phyloP scores from a whole-genome alignment of 345 rosid genomes.

The Clarkia xantiana region DNA sequence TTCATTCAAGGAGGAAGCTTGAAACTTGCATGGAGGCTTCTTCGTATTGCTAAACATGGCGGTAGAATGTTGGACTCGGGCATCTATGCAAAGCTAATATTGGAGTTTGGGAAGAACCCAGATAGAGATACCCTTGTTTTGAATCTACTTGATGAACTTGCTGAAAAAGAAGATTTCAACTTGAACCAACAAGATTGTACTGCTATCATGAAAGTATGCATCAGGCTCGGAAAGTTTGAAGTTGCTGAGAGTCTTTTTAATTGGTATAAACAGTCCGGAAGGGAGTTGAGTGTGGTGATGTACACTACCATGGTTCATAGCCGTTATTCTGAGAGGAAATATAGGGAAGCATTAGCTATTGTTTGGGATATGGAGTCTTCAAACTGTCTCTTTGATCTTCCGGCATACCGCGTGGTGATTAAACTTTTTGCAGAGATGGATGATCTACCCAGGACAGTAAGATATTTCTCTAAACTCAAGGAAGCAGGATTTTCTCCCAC shows the following conservation, averaged over 20 bases:
- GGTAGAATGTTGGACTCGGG: constrained; percentile 51
- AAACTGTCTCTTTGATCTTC: constrained; percentile 63
- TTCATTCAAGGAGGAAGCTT: constrained; percentile 54
- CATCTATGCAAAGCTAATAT: constrained; percentile 51
- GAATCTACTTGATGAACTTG: constrained; percentile 45
- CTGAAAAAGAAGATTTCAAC: constrained; percentile 47
- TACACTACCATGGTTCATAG: constrained; percentile 78
- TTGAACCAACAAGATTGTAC: constrained; percentile 67
- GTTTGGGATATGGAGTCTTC: constrained; percentile 87
- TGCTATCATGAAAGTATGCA: constrained; percentile 71
- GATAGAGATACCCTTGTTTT: constrained; percentile 39
- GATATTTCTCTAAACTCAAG: constrained; percentile 70
- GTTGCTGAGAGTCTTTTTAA: constrained; percentile 45
- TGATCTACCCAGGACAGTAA: constrained; percentile 57
- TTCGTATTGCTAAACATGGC: constrained; percentile 30
- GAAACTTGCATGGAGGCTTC: constrained; percentile 55
- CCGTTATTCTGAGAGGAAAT: constrained; percentile 37
- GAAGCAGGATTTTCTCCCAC: constrained; percentile 77
- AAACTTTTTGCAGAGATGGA: constrained; percentile 57
- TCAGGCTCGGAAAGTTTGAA: constrained; percentile 40
- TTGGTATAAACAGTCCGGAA: constrained; percentile 52
- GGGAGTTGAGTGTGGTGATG: constrained; percentile 54
- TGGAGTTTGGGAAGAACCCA: constrained; percentile 61
- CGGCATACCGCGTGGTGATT: constrained; percentile 70
- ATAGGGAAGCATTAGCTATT: constrained; percentile 63